Base-by-base conservation (phyloP, 192 early-diverging fungal species). In the Powellomyces hirtus region DNA sequence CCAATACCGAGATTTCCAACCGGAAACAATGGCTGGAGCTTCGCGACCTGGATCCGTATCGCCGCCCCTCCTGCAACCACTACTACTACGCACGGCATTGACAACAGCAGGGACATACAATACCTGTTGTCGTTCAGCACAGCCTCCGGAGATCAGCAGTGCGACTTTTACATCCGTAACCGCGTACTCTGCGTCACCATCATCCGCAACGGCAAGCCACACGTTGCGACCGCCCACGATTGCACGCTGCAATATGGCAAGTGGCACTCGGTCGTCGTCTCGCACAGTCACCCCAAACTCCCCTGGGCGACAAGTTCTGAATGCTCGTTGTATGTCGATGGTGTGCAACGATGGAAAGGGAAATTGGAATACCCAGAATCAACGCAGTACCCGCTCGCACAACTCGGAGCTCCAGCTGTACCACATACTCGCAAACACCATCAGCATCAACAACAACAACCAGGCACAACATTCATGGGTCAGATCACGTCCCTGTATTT, bases 241-340 rank as follows among this genome's bases (percentile, higher is more conserved):
- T 20, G 3, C 31, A 10, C 18, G 4, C 2, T 70, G 18, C n/a
- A 13, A 18, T 13, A 26, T 20, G 30, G 31, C 34, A 64, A 73
- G 38, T 81, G 79, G 79, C 73, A 81, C 45, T 76, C 57, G 33
- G 58, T 81, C 16, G 68, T 53, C 20, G 60, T 81, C 13, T 67
- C 66, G 4, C 76, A 81, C 26, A 31, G 38, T n/a, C 40, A 29
- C 5, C 75, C 73, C 0, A 80, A 80, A 42, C 44, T 77, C 0
- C 76, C 73, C 1, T 77, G 76, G 76, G 45, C 60, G 30, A 51
- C 40, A 8, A 22, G 26, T 11, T 22, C 62, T 10, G 79, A 80
- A 29, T 44, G 51, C 26, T 36, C 42, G 16, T 10, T 78, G 13
- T 76, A 64, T 56, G 50, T 81, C 11, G 66, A 80, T 50, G 75